phyloP scores from a whole-genome alignment of 148 eudicot species.

The Silene latifolia region DNA sequence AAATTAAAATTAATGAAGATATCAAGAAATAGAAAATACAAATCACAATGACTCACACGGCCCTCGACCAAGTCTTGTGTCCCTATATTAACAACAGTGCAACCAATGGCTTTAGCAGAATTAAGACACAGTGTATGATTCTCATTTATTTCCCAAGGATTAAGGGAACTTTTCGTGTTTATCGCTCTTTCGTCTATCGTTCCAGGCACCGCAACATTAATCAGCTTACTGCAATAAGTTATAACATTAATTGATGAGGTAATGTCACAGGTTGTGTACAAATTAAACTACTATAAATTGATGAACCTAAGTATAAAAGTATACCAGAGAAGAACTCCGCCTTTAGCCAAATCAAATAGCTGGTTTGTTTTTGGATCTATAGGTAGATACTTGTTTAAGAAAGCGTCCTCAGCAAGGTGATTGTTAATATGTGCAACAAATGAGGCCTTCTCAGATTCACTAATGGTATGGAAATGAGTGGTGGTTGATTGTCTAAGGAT shows the following conservation, averaged over 20 bases:
- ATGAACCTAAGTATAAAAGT: not conserved
- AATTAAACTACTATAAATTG: not conserved
- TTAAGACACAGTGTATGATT: constrained; percentile 91
- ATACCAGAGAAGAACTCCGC: constrained; percentile 89
- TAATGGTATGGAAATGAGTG: constrained; percentile 75
- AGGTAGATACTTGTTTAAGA: constrained; percentile 68
- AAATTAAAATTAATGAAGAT: not conserved
- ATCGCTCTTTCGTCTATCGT: constrained; percentile 95
- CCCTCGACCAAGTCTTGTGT: constrained; percentile 80
- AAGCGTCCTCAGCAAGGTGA: constrained; percentile 65
- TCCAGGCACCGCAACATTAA: constrained; percentile 85
- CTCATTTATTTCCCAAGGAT: constrained; percentile 95
- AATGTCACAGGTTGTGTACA: not conserved
- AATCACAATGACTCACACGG: constrained; percentile 51
- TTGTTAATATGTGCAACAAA: constrained; percentile 74
- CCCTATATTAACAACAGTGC: constrained; percentile 93
- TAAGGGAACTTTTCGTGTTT: constrained; percentile 62
- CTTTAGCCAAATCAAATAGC: constrained; percentile 72
- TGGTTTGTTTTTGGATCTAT: constrained; percentile 61
- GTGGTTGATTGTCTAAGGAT: constrained; percentile 81
- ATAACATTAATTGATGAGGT: constrained; percentile 3
- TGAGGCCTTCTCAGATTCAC: constrained; percentile 78
- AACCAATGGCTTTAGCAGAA: constrained; percentile 95
- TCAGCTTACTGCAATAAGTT: constrained; percentile 61
- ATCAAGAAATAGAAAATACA: not conserved